phyloP scores from a whole-genome alignment of 1,284 basidiomycete genomes.

The Pseudozyma pruni region DNA sequence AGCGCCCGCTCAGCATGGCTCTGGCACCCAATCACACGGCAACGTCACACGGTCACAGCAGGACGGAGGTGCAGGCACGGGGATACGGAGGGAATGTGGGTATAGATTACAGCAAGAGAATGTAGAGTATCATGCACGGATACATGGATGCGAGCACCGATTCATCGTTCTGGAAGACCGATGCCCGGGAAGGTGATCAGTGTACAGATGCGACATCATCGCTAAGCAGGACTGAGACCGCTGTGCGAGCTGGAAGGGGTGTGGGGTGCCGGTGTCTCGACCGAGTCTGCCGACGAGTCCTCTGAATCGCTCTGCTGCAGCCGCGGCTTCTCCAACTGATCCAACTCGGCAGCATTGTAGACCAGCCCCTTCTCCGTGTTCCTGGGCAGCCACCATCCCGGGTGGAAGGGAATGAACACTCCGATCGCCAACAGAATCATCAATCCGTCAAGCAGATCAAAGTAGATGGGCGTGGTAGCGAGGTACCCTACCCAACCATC shows the following conservation, averaged over 20 bases:
- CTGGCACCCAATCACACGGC: too few relatives aligned
- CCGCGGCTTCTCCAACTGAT: slow-evolving; percentile 13
- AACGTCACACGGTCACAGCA: too few relatives aligned
- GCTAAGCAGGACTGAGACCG: slow-evolving; percentile 14
- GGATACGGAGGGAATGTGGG: too few relatives aligned
- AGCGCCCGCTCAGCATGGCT: too few relatives aligned
- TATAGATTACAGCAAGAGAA: too few relatives aligned
- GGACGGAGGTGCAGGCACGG: too few relatives aligned
- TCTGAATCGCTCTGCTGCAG: slow-evolving; percentile 1
- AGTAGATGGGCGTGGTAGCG: slow-evolving; percentile 34
- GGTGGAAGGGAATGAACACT: slow-evolving; percentile 44
- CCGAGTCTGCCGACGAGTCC: not conserved
- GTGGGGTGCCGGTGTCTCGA: not conserved
- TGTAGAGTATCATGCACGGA: too few relatives aligned
- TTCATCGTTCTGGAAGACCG: too few relatives aligned
- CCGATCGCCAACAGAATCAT: slow-evolving; percentile 45
- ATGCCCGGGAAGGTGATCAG: too few relatives aligned
- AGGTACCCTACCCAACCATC: slow-evolving; percentile 44
- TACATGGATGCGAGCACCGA: too few relatives aligned
- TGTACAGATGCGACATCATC: too few relatives aligned
- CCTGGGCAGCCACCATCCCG: slow-evolving; percentile 25
- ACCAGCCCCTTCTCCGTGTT: slow-evolving; percentile 16
- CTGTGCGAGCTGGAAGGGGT: slow-evolving; percentile 9
- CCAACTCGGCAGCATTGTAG: slow-evolving; percentile 21
- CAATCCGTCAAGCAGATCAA: slow-evolving; percentile 40